Evolutionary conservation across 106 monocot species (phyloP).

Genomic region (Gastrodia elata): DNA sequence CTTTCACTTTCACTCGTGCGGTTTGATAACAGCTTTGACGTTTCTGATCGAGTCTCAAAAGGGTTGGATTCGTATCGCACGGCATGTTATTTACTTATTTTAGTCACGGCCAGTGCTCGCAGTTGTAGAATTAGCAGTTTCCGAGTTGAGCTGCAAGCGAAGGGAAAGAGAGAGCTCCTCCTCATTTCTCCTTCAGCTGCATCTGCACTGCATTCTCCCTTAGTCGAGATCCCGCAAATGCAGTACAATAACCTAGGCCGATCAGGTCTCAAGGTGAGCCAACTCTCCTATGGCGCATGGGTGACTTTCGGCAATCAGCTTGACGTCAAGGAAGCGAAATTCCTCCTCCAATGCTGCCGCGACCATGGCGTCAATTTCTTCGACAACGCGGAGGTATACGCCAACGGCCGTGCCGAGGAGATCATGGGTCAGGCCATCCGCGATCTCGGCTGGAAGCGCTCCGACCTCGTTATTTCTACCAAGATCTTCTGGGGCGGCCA

Average conservation of each 20-base stretch:
- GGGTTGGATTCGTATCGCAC: too few relatives aligned
- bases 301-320: constrained; percentile 96
- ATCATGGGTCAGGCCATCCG: constrained; percentile 98
- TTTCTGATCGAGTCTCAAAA: too few relatives aligned
- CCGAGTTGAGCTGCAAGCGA: too few relatives aligned
- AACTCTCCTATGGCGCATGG: constrained; percentile 91
- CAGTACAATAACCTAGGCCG: constrained; percentile 91
- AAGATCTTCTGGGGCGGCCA: constrained; percentile 97
- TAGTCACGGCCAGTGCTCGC: too few relatives aligned
- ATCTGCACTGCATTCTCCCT: too few relatives aligned
- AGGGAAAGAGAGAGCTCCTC: too few relatives aligned
- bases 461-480: constrained; percentile 81
- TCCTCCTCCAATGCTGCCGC: constrained; percentile 87
- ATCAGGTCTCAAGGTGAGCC: constrained; percentile 73
- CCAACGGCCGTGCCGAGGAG: constrained; percentile 94
- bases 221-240: too few relatives aligned
- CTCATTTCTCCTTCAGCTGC: too few relatives aligned
- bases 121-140: too few relatives aligned
- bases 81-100: too few relatives aligned
- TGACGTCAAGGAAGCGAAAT: constrained; percentile 91
- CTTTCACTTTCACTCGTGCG: too few relatives aligned
- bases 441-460: constrained; percentile 90
- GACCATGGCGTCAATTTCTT: constrained; percentile 96
- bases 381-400: constrained; percentile 99
- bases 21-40: too few relatives aligned